Conservation (phyloP, 2,329 filamentous ascomycete genomes). For the Fusarium xylarioides region DNA sequence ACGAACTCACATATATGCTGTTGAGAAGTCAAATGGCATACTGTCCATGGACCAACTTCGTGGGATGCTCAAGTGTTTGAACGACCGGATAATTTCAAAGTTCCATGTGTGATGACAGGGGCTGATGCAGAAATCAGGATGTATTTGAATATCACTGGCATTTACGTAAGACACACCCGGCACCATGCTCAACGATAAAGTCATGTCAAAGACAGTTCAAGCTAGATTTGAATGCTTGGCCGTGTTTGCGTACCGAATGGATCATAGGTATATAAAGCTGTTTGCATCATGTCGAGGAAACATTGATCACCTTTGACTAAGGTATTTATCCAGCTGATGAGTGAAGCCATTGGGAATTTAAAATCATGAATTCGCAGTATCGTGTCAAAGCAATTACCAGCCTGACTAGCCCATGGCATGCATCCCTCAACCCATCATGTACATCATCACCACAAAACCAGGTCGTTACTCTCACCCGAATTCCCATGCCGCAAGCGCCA, state of each 20-base stretch:
- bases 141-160: not conserved
- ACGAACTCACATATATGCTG: no score
- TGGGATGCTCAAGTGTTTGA: not conserved
- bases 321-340: not conserved
- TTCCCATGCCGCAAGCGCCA: slow-evolving; percentile 1
- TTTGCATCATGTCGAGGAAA: not conserved
- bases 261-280: not conserved
- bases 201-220: not conserved
- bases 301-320: not conserved
- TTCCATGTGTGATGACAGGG: not conserved
- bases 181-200: not conserved
- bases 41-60: not conserved
- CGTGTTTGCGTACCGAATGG: not conserved
- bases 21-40: not conserved
- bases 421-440: slow-evolving; percentile 13
- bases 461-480: slow-evolving; percentile 11
- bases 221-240: not conserved
- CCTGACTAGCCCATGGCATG: slow-evolving; percentile 14
- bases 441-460: slow-evolving; percentile 20
- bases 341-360: not conserved
- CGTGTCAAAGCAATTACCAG: slow-evolving; percentile 35
- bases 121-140: not conserved
- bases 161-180: not conserved
- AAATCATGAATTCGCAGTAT: slow-evolving; percentile 33
- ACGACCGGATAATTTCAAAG: not conserved